Percentiles rank a stretch among this genome's conserved stretches.
phyloP scores from a whole-genome alignment of 192 early-diverging fungal species.

The Chytriomyces hyalinus region DNA sequence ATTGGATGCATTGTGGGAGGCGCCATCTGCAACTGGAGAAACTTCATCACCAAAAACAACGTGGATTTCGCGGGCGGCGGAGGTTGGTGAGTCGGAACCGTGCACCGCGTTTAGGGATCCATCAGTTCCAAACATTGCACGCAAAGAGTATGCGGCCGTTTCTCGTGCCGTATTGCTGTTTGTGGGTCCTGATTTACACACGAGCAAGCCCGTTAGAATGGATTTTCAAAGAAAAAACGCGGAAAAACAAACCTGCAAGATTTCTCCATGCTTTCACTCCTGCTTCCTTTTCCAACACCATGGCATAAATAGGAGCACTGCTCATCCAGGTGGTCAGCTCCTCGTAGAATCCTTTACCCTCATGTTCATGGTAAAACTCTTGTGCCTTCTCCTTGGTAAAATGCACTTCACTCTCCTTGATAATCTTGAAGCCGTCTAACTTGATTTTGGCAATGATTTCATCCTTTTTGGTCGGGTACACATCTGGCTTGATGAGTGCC shows the following conservation, averaged over 20 bases:
- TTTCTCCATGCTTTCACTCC: conserved; percentile 37
- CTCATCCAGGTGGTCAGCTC: conserved; percentile 61
- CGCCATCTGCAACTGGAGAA: conserved; percentile 2
- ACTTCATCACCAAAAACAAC: conserved; percentile 55
- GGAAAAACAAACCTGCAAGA: conserved; percentile 44
- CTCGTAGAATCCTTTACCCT: conserved; percentile 51
- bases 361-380: conserved; percentile 61
- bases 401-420: conserved; percentile 51
- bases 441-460: conserved; percentile 50
- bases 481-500: conserved; percentile 59
- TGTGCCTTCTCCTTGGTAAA: conserved; percentile 48
- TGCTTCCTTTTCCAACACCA: conserved; percentile 45
- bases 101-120: conserved; percentile 64
- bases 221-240: conserved; percentile 54
- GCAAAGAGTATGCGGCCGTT: conserved; percentile 53
- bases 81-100: conserved; percentile 61
- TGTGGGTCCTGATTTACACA: conserved; percentile 57
- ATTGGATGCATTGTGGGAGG: conserved; percentile 39
- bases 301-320: conserved; percentile 59
- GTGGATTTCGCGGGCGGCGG: conserved; percentile 58
- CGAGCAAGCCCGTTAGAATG: conserved; percentile 46
- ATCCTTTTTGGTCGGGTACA: conserved; percentile 56
- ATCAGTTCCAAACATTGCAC: conserved; percentile 61
- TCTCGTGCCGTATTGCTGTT: conserved; percentile 59
- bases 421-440: conserved; percentile 52